Evolutionary conservation across 306 rosid species (phyloP).

Genomic region (Luffa aegyptiaca): DNA sequence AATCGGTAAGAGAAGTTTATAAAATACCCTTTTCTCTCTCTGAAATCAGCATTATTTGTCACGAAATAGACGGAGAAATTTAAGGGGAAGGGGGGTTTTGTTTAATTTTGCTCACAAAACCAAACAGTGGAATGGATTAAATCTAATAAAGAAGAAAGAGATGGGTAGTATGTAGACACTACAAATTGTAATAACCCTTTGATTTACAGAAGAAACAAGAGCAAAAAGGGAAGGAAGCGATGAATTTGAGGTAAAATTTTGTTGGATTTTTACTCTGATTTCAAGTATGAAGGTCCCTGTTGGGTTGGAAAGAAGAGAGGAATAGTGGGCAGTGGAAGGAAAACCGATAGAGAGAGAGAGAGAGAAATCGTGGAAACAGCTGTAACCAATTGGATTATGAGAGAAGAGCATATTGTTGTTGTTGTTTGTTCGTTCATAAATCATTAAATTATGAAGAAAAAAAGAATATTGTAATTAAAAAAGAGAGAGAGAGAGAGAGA

Average conservation of each 20-base stretch:
- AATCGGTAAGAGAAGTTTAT: background rate
- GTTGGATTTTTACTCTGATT: background rate
- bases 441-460: background rate
- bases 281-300: background rate
- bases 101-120: background rate
- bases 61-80: slow-evolving; percentile 15
- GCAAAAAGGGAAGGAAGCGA: background rate
- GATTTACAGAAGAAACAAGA: background rate
- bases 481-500: background rate
- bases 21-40: background rate
- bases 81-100: background rate
- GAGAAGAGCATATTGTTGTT: background rate
- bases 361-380: slow-evolving; percentile 11
- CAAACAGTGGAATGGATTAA: background rate
- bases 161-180: background rate
- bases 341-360: background rate
- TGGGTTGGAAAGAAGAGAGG: background rate
- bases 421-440: background rate
- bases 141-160: background rate
- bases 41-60: slow-evolving; percentile 9
- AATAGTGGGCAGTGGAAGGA: background rate
- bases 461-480: background rate
- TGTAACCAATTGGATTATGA: background rate
- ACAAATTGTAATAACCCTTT: background rate
- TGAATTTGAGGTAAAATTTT: background rate